Evolutionary conservation across 2,329 filamentous ascomycete species (phyloP).

Genomic region (Fusarium vanettenii): DNA sequence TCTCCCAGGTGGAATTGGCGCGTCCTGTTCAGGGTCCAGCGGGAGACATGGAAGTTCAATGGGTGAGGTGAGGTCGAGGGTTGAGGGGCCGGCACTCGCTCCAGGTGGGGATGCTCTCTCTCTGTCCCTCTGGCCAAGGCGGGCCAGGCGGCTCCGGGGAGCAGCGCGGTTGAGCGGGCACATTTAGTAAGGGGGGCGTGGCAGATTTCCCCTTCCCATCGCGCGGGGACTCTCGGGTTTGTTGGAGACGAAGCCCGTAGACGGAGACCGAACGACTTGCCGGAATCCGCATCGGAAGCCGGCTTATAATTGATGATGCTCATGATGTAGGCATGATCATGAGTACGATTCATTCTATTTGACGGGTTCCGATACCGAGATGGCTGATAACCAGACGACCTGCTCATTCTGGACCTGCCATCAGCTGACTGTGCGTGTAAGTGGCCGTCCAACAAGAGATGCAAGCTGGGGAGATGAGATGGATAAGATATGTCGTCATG

Average conservation of each 20-base stretch:
- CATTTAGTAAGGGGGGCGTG: slow-evolving; percentile 9
- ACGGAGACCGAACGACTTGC: slow-evolving; percentile 31
- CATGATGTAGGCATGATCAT: neutral
- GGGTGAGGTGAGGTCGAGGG: slow-evolving; percentile 17
- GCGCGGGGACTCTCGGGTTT: slow-evolving; percentile 5
- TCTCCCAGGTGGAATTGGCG: slow-evolving; percentile 3
- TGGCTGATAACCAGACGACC: neutral
- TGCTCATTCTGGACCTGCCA: neutral
- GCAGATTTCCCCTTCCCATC: neutral
- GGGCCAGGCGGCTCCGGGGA: slow-evolving; percentile 16
- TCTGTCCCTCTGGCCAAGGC: slow-evolving; percentile 10
- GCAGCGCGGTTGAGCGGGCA: slow-evolving; percentile 17
- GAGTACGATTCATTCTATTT: neutral
- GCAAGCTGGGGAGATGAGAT: neutral
- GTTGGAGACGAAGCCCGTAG: slow-evolving; percentile 19
- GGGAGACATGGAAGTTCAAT: neutral
- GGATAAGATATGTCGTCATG: neutral
- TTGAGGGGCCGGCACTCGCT: slow-evolving; percentile 33
- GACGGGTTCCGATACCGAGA: neutral
- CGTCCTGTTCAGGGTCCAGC: slow-evolving; percentile 29
- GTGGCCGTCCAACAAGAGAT: neutral
- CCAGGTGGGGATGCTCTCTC: slow-evolving; percentile 25
- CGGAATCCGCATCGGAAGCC: slow-evolving; percentile 37
- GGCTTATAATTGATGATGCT: neutral
- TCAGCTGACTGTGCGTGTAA: neutral